Evolutionary conservation across 192 early-diverging fungal species (phyloP), one percentile per base, ranked within the genome.

Genomic region (Gonapodya prolifera): DNA sequence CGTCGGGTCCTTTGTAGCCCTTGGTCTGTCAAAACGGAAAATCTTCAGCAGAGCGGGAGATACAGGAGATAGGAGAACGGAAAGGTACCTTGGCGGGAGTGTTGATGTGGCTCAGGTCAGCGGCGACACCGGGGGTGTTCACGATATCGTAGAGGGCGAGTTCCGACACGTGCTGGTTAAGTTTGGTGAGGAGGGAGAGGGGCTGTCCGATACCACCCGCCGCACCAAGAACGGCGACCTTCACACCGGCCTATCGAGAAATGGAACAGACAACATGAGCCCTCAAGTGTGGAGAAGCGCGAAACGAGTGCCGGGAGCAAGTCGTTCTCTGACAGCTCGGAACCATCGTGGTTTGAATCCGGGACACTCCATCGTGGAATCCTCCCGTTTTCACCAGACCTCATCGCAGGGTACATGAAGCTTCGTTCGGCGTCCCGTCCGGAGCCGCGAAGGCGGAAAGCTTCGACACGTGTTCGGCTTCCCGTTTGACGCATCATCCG

Each of bases 121-220:
- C 94, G 74, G 94, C 96, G 75, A 98, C 96, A 82, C 96, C 96
- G 71, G 94, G 95, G 18, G 94, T 92, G 88, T 98, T 97, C 84
- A 97, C 95, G 81, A 98, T 95, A 84, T 98, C 96, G 85, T 94
- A 98, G 35, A 98, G 91, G 71, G 93, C 86, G 32, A 98, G 90
- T 79, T 95, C 89, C 35, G 90, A 89, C 71, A 98, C 91, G 79
- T 89, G 87, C 35, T 89, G 83, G 84, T 95, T 94, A 77, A 93
- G 91, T 88, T 97, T 97, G 76, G 96, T 86, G 75, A 97, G 88
- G 35, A 98, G 91, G 75, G 95, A 96, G 78, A 98, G 90, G 70
- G 96, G 96, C 84, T 98, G 96, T 70, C 96, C 96, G 81, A 98
- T 98, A 84, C 96, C 96, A 78, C 97, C 97, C n/a, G 1, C 69